Evolutionary conservation across 345 rosid genomes (phyloP), one percentile per base, ranked within the genome.

Genomic region (Syzygium grande): DNA sequence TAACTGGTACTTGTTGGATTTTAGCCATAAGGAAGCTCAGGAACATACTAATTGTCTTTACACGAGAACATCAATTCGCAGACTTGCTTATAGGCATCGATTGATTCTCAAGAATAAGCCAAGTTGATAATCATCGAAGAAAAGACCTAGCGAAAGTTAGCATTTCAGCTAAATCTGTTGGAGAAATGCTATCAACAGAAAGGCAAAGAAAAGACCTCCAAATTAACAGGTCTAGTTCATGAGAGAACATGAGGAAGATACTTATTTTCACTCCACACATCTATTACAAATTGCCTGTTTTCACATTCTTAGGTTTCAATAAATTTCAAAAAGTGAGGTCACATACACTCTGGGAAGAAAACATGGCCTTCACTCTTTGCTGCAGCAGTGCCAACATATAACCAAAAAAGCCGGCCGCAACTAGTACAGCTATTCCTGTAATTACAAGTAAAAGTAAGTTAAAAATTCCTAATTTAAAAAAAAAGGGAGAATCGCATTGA

Each of bases 371-470:
- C 63, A 95, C 92, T 90, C 96, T 88, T 52, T 92, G 94, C 89
- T 95, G 97, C 91, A 98, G 93, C 92, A 96, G 86, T 29, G 99
- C 99, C 56, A 98, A 89, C 97, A 98, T 94, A 88, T 96, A 98
- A 54, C 98, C 99, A 61, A 95, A 94, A 92, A 98, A 95, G 61
- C 85, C 97, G 84, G 98, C 96, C 21, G 93, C 96, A 56, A 89
- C 91, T 52, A 98, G 98, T 93, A 95, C 92, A 52, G 93, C 95
- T 51, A 97, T 89, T 86, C 99, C 99, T 95, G 88, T 88, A 91
- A 84, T 61, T 65, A 85, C 17, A 34, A 63, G 84, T 86, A 51
- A 85, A 85, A 25, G 30, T 73, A 54, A 51, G 89, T 10, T 52
- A 43, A 65, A 56, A 78, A 84, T 51, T 77, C 59, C 54, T 43